Base-by-base conservation (phyloP, 2,329 filamentous ascomycete genomes). In the Trichophaea hybrida region DNA sequence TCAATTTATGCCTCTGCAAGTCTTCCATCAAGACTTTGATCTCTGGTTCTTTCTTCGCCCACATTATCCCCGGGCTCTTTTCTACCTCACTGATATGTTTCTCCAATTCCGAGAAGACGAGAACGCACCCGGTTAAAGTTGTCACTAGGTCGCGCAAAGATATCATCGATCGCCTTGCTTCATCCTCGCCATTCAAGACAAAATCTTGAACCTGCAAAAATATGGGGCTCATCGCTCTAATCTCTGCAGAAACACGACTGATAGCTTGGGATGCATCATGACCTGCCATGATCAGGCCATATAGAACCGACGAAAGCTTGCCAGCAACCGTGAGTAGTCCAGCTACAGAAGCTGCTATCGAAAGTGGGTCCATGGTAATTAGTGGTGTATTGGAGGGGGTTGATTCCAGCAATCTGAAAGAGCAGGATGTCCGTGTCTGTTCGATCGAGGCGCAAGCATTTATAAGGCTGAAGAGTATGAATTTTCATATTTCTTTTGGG, bases 261-360 rank as follows among this genome's bases (percentile, higher is more conserved):
- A 69, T 68, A 5, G 46, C 7, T 8, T 64, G 54, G 2, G 56
- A 34, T 0, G 70, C 69, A 43, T 68, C 57, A n/a, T n/a, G n/a
- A n/a, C n/a, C n/a, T n/a, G n/a, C n/a, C n/a, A n/a, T n/a, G n/a
- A n/a, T n/a, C n/a, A n/a, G n/a, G n/a, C n/a, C n/a, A n/a, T n/a
- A n/a, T n/a, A n/a, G n/a, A n/a, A n/a, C n/a, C n/a, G n/a, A n/a
- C n/a, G n/a, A n/a, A n/a, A n/a, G n/a, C n/a, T n/a, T n/a, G n/a
- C n/a, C n/a, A n/a, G n/a, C n/a, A n/a, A n/a, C n/a, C n/a, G n/a
- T n/a, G n/a, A n/a, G n/a, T n/a, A n/a, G n/a, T n/a, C n/a, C n/a
- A n/a, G n/a, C n/a, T n/a, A n/a, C n/a, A n/a, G n/a, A n/a, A n/a
- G n/a, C n/a, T n/a, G n/a, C n/a, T n/a, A n/a, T n/a, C n/a, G n/a